Evolutionary conservation across 176 grass and related monocot species (phyloP).

Genomic region (Musa acuminata): DNA sequence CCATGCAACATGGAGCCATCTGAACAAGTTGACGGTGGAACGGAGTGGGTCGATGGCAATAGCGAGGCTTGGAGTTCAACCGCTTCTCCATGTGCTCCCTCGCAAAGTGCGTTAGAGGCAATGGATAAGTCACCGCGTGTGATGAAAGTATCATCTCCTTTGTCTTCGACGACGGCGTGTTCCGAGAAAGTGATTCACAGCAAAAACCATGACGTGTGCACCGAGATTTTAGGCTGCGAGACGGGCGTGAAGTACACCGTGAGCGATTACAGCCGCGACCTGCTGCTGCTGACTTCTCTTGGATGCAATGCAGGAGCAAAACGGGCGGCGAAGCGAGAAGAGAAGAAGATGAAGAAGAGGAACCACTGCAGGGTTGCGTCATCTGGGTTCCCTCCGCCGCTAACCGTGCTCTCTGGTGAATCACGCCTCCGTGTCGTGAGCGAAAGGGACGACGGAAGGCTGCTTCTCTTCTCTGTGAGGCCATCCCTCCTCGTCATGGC

Average conservation of each 20-base stretch:
- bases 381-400: slow-evolving; percentile 36
- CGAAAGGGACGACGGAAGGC: slow-evolving; percentile 45
- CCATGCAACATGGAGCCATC: no score
- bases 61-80: not conserved
- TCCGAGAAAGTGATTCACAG: not conserved
- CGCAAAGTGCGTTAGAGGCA: no score
- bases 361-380: slow-evolving; percentile 4
- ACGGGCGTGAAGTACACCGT: slow-evolving; percentile 41
- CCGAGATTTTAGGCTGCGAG: slow-evolving; percentile 74
- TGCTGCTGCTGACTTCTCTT: not conserved
- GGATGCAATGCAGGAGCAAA: not conserved
- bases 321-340: slow-evolving; percentile 18
- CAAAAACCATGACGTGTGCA: slow-evolving; percentile 56
- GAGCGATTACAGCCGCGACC: slow-evolving; percentile 21
- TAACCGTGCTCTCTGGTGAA: slow-evolving; percentile 41
- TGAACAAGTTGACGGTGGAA: no score
- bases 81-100: not conserved
- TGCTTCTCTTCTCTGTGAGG: slow-evolving; percentile 44
- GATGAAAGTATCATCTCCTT: slow-evolving; percentile 20
- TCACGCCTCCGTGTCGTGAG: slow-evolving; percentile 39
- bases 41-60: no score
- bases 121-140: no score
- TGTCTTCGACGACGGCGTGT: slow-evolving; percentile 1
- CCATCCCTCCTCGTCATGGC: slow-evolving; percentile 28
- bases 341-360: slow-evolving; percentile 6